phyloP scores from a whole-genome alignment of 345 rosid species.

The Arabidopsis arenosa region DNA sequence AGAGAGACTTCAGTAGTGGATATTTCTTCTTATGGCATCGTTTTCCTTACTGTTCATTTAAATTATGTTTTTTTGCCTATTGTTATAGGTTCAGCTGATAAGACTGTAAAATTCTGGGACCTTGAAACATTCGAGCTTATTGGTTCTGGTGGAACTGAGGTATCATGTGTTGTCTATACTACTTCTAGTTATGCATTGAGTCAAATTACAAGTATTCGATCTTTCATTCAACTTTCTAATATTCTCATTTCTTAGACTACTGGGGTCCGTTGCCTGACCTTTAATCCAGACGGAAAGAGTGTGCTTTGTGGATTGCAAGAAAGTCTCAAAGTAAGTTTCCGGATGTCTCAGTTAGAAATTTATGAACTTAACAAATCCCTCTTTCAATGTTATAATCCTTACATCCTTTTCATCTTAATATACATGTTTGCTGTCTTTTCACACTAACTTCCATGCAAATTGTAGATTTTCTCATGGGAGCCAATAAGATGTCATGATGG shows the following conservation, averaged over 20 bases:
- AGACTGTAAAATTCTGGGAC: constrained; percentile 98
- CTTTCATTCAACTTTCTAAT: constrained; percentile 14
- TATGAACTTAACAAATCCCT: constrained; percentile 10
- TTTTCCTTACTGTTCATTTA: neutral
- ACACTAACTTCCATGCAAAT: constrained; percentile 31
- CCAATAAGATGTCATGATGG: constrained; percentile 88
- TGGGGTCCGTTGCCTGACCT: constrained; percentile 93
- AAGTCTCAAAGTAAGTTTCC: constrained; percentile 72
- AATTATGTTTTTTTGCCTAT: constrained; percentile 22
- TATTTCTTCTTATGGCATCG: neutral
- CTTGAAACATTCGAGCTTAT: constrained; percentile 97
- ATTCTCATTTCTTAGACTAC: constrained; percentile 57
- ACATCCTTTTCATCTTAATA: constrained; percentile 7
- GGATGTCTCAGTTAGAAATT: constrained; percentile 14
- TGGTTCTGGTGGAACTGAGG: constrained; percentile 96
- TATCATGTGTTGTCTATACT: constrained; percentile 45
- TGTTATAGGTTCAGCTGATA: constrained; percentile 89
- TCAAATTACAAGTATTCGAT: constrained; percentile 6
- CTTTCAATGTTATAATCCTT: constrained; percentile 3
- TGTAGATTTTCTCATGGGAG: constrained; percentile 96
- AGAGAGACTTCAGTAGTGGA: constrained; percentile 2
- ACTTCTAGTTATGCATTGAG: constrained; percentile 3
- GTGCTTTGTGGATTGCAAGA: constrained; percentile 96
- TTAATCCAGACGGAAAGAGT: constrained; percentile 94
- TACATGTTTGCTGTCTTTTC: constrained; percentile 28